These are phyloP conservation scores for Vigna unguiculata DNA, from an alignment of 306 rosid species.

Conservation along the genomic window DNA sequence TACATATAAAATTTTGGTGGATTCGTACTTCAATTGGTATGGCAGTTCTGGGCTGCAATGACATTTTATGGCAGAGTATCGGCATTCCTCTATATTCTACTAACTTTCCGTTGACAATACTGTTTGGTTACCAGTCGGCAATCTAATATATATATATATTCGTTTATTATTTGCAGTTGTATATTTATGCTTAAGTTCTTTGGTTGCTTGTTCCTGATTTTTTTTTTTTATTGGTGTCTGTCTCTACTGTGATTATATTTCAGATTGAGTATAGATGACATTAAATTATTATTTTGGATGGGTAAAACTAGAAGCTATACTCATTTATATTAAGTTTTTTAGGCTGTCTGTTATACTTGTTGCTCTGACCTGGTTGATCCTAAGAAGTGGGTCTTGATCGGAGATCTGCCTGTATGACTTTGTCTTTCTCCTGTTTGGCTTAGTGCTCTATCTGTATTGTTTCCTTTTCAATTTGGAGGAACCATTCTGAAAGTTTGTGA, in stretches of 20 bases:
- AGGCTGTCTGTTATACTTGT: not conserved
- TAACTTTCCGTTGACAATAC: no score
- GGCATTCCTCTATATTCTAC: no score
- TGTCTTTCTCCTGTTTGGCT: slow-evolving; percentile 5
- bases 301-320: not conserved
- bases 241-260: not conserved
- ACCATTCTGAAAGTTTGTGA: slow-evolving; percentile 8
- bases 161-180: not conserved
- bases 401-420: not conserved
- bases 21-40: not conserved
- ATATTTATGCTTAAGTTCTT: not conserved
- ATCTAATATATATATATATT: not conserved
- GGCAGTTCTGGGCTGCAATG: no score
- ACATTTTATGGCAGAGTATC: no score
- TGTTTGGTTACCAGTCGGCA: not conserved
- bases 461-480: not conserved
- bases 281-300: not conserved
- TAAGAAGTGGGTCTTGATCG: not conserved
- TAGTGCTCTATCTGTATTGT: not conserved
- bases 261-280: not conserved
- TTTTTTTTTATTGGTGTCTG: slow-evolving; percentile 4
- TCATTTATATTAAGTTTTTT: not conserved
- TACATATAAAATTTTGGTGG: not conserved
- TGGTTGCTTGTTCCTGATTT: not conserved
- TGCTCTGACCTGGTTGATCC: not conserved